Evolutionary conservation across 352 stramenopile species (phyloP).

Genomic region (Pythium monospermum): DNA sequence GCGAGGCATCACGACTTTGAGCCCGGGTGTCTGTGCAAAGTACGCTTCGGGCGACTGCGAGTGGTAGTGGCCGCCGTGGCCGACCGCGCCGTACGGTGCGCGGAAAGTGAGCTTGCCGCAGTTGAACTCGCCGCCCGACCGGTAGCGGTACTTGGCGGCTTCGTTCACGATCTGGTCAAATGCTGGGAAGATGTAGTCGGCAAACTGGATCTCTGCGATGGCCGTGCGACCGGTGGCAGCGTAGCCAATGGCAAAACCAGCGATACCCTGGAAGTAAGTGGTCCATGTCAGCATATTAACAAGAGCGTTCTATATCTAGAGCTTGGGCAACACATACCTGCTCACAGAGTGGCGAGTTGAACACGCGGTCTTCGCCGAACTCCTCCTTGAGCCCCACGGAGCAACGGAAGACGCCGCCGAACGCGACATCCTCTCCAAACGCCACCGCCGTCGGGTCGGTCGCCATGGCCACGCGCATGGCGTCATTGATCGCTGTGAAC

Average conservation of each 20-base stretch:
- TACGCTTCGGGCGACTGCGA: constrained; percentile 96
- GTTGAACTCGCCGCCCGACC: constrained; percentile 97
- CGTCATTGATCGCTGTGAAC: constrained; percentile 92
- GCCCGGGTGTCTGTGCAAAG: constrained; percentile 94
- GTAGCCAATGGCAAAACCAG: constrained; percentile 97
- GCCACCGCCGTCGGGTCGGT: constrained; percentile 90
- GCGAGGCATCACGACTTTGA: constrained; percentile 97
- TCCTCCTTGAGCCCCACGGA: constrained; percentile 90
- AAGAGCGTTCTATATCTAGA: background rate
- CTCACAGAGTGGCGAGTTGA: constrained; percentile 96
- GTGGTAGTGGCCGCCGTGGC: constrained; percentile 93
- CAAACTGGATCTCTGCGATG: constrained; percentile 98
- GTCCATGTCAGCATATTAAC: too few species aligned
- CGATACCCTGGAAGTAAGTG: constrained; percentile 46
- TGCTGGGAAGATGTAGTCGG: constrained; percentile 97
- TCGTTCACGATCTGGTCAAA: constrained; percentile 98
- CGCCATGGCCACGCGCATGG: constrained; percentile 83
- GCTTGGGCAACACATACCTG: constrained; percentile 44
- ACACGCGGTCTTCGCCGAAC: constrained; percentile 94
- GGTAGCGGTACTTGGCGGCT: constrained; percentile 97
- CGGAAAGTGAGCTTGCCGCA: constrained; percentile 96
- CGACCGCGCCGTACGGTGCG: constrained; percentile 93
- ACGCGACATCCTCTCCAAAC: constrained; percentile 98
- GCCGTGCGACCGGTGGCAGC: constrained; percentile 93
- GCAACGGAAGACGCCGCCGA: constrained; percentile 98